Conservation (phyloP, 495 filamentous ascomycete genomes). For the Penicillium robsamsonii region DNA sequence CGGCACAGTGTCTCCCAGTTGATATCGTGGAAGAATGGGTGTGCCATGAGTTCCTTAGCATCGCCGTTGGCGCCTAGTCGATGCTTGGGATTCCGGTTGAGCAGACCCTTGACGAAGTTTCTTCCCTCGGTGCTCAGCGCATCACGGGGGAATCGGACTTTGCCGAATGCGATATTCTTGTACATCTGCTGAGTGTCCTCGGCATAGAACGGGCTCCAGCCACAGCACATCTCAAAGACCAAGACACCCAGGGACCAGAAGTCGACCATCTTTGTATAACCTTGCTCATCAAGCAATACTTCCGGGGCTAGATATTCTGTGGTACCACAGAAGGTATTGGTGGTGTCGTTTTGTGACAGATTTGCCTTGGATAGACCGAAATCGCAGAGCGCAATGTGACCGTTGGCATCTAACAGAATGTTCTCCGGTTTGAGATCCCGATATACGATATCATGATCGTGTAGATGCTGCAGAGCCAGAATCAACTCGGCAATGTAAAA, state of each 20-base stretch:
- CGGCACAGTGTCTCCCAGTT: slow-evolving; percentile 84
- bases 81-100: slow-evolving; percentile 96
- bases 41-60: slow-evolving; percentile 90
- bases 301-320: slow-evolving; percentile 97
- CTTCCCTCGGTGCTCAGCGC: slow-evolving; percentile 89
- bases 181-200: slow-evolving; percentile 99
- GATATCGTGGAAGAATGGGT: slow-evolving; percentile 91
- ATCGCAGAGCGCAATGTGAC: slow-evolving; percentile 81
- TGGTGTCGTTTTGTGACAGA: slow-evolving; percentile 90
- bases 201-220: slow-evolving; percentile 98
- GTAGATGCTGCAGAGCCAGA: slow-evolving; percentile 89
- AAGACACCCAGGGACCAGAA: slow-evolving; percentile 98
- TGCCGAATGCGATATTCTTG: slow-evolving; percentile 99
- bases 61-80: slow-evolving; percentile 87
- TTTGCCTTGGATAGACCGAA: slow-evolving; percentile 97
- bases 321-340: slow-evolving; percentile 98
- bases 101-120: slow-evolving; percentile 95
- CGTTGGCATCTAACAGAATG: slow-evolving; percentile 79
- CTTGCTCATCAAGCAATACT: slow-evolving; percentile 89
- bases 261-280: slow-evolving; percentile 99
- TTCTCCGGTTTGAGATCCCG: slow-evolving; percentile 88
- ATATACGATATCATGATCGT: slow-evolving; percentile 97
- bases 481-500: slow-evolving; percentile 99
- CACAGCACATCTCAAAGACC: slow-evolving; percentile 99
- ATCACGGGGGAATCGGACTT: slow-evolving; percentile 93